Conservation (phyloP, 2,329 filamentous ascomycete species). For the Penicillium sp. region DNA sequence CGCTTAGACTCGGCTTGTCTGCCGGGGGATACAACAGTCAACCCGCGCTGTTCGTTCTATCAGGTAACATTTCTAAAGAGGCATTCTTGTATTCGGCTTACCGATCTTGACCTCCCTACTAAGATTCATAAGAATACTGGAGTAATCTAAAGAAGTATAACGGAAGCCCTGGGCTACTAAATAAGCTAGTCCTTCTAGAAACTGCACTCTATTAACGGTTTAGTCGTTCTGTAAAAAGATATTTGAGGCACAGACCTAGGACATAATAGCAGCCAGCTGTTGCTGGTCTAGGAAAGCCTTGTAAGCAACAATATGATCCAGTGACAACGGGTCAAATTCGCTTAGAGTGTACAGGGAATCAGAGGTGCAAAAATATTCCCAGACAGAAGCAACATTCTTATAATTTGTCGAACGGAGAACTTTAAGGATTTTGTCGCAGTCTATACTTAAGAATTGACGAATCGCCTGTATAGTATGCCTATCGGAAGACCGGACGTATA, state of each 20-base stretch:
- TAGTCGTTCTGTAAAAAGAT: no score
- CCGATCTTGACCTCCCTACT: slow-evolving; percentile 26
- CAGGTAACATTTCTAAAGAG: neutral
- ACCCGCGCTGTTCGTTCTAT: neutral
- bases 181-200: neutral
- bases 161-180: neutral
- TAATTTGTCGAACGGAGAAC: slow-evolving; percentile 8
- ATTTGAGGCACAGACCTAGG: slow-evolving; percentile 10
- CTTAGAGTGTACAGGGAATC: slow-evolving; percentile 13
- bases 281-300: slow-evolving; percentile 17
- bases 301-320: slow-evolving; percentile 20
- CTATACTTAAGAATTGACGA: neutral
- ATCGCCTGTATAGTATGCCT: neutral
- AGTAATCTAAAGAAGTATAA: slow-evolving; percentile 24
- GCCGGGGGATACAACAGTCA: neutral
- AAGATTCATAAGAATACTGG: slow-evolving; percentile 24
- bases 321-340: slow-evolving; percentile 15
- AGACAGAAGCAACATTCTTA: slow-evolving; percentile 13
- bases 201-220: neutral
- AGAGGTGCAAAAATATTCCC: slow-evolving; percentile 8
- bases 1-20: neutral
- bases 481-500: slow-evolving; percentile 11
- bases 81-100: slow-evolving; percentile 7
- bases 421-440: slow-evolving; percentile 7
- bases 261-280: slow-evolving; percentile 23